Evolutionary conservation across 192 early-diverging fungal genomes (phyloP).

Genomic region (Spizellomyces sp.): DNA sequence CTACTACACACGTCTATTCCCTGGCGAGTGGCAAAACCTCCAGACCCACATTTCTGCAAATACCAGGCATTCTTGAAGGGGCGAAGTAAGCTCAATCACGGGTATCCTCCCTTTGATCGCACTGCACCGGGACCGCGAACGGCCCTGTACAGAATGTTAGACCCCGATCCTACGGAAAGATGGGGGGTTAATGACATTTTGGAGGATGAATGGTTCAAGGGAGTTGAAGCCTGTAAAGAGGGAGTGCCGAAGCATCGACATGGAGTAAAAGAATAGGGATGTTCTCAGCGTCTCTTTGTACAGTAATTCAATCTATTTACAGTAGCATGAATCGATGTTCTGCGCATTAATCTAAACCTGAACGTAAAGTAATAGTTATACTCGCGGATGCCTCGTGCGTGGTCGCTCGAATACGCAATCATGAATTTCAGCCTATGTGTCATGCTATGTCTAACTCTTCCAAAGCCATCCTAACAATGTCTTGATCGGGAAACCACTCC

Average conservation of each 20-base stretch:
- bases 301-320: too few relatives aligned
- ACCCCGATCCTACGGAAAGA: constrained; percentile 37
- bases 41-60: constrained; percentile 40
- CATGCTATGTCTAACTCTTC: neutral
- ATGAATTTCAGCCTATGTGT: neutral
- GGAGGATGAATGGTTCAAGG: constrained; percentile 40
- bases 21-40: constrained; percentile 43
- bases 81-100: constrained; percentile 6
- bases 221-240: constrained; percentile 30
- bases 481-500: constrained; percentile 8
- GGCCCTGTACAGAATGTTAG: constrained; percentile 59
- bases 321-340: too few relatives aligned
- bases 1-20: constrained; percentile 48
- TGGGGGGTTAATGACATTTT: constrained; percentile 27
- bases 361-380: too few relatives aligned
- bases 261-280: neutral
- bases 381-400: too few relatives aligned
- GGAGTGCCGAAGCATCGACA: constrained; percentile 16
- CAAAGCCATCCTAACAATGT: neutral
- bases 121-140: constrained; percentile 59
- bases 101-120: constrained; percentile 70
- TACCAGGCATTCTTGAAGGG: constrained; percentile 14
- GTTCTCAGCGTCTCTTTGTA: too few relatives aligned
- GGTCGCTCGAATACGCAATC: too few relatives aligned
- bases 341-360: too few relatives aligned